Evolutionary conservation across 1,139 yeast species (phyloP).

Genomic region (Torulaspora pretoriensis): DNA sequence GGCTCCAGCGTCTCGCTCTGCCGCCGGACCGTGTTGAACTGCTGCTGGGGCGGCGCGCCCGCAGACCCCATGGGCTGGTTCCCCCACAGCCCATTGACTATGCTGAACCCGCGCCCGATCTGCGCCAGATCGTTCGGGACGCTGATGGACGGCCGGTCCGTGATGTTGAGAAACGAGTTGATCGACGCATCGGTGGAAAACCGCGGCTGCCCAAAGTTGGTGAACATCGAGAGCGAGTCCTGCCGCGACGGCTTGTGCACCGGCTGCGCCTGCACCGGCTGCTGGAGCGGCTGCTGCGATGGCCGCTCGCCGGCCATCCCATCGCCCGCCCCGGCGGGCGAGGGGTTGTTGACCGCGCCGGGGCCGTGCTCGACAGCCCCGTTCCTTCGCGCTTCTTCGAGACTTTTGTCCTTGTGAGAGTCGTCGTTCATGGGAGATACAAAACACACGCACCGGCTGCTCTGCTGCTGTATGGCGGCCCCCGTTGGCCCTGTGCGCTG

Average conservation of each 20-base stretch:
- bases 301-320: background rate
- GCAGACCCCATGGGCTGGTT: slow-evolving; percentile 14
- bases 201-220: slow-evolving; percentile 30
- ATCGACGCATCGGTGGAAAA: slow-evolving; percentile 28
- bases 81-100: slow-evolving; percentile 36
- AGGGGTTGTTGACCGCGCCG: background rate
- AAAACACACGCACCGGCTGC: background rate
- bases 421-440: slow-evolving; percentile 4
- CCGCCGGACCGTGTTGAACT: slow-evolving; percentile 33
- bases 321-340: background rate
- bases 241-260: slow-evolving; percentile 15
- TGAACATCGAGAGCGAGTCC: slow-evolving; percentile 30
- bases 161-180: slow-evolving; percentile 24
- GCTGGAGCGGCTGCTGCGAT: background rate
- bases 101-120: slow-evolving; percentile 39
- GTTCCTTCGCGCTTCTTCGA: background rate
- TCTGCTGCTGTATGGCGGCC: background rate
- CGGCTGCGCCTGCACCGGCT: no score
- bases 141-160: slow-evolving; percentile 16
- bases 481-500: background rate
- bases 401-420: slow-evolving; percentile 3
- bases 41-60: slow-evolving; percentile 16
- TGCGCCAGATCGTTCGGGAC: slow-evolving; percentile 20
- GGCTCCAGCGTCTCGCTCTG: slow-evolving; percentile 47
- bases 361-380: background rate